These are phyloP conservation scores for Aspergillus diversus DNA, from an alignment of 495 filamentous ascomycete species.

Conservation along the genomic window DNA sequence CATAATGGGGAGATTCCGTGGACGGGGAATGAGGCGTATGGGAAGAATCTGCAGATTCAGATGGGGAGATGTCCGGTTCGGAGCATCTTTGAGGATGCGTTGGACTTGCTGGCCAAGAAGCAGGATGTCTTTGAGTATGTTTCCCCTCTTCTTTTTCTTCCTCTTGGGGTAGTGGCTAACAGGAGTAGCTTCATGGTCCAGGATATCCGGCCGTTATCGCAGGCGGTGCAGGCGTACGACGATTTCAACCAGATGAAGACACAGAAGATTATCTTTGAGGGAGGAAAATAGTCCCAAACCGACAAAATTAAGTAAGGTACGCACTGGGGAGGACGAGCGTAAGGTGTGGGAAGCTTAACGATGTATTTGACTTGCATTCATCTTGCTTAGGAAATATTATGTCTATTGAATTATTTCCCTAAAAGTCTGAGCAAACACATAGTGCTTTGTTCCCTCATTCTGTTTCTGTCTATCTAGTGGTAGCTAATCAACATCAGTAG, in stretches of 20 bases:
- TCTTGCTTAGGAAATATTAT: no score
- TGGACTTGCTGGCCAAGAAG: constrained; percentile 25
- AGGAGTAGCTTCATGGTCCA: constrained; percentile 38
- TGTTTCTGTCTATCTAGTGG: no score
- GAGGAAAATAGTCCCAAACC: constrained; percentile 28
- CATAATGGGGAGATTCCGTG: constrained; percentile 90
- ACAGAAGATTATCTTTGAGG: constrained; percentile 45
- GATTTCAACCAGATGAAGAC: constrained; percentile 42
- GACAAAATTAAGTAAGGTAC: background rate
- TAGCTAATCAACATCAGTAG: constrained; percentile 18
- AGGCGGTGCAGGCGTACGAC: constrained; percentile 39
- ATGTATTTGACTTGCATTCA: no score
- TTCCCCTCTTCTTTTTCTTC: background rate
- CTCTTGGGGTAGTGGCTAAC: background rate
- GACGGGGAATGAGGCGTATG: constrained; percentile 82
- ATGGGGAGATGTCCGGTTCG: constrained; percentile 90
- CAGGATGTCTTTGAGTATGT: constrained; percentile 39
- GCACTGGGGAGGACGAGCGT: no score
- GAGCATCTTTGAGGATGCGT: constrained; percentile 31
- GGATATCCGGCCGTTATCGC: constrained; percentile 42
- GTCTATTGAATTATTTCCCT: no score
- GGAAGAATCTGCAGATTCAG: constrained; percentile 84
- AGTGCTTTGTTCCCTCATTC: no score
- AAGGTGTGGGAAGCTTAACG: no score
- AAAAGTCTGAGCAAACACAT: no score